A percentile compares a stretch with the other conserved stretches of the same genome.
Evolutionary conservation across 73 alveolate species (phyloP).

Genomic region (Paramecium sonneborni): DNA sequence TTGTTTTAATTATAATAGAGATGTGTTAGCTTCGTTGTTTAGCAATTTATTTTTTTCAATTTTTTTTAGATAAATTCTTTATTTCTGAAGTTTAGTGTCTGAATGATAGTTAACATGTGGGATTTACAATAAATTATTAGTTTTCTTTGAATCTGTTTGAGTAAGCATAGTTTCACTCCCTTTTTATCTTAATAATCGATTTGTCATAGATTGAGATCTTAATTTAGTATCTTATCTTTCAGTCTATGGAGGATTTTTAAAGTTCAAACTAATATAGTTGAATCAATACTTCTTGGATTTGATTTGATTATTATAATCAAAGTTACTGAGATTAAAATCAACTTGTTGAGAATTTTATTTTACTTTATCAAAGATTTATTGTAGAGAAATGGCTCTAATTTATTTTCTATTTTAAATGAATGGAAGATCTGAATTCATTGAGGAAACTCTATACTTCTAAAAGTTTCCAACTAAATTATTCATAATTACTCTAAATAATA

Average conservation of each 20-base stretch:
- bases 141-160: background rate
- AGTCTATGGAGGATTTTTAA: background rate
- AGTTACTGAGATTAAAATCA: background rate
- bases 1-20: background rate
- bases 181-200: background rate
- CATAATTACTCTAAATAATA: background rate
- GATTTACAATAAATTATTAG: background rate
- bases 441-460: background rate
- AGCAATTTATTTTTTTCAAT: background rate
- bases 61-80: background rate
- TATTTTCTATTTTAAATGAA: background rate
- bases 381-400: background rate
- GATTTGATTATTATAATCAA: background rate
- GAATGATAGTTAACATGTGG: background rate
- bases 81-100: background rate
- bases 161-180: background rate
- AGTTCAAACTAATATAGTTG: background rate
- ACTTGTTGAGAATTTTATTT: background rate
- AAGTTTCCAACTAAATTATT: background rate
- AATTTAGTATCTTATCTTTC: background rate
- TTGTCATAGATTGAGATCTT: background rate
- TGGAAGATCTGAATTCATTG: background rate
- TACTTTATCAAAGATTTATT: background rate
- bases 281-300: background rate
- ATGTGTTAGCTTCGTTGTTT: background rate